Percentiles rank a stretch among this genome's conserved stretches.
phyloP scores from a whole-genome alignment of 495 filamentous ascomycete genomes.

The Neurospora intermedia region DNA sequence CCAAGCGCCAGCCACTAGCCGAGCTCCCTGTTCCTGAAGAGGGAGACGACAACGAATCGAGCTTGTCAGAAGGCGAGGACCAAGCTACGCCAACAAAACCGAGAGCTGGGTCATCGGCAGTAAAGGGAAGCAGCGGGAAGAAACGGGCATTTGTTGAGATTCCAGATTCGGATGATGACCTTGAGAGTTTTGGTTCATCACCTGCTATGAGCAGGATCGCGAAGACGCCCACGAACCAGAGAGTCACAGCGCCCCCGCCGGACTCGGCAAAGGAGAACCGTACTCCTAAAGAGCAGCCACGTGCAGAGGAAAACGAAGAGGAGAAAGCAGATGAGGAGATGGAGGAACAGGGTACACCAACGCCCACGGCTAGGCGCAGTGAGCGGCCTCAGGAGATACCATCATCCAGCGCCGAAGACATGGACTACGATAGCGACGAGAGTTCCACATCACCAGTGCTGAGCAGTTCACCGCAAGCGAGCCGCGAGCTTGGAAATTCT shows the following conservation, averaged over 20 bases:
- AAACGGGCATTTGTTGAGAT: constrained; percentile 20
- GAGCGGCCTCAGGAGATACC: background rate
- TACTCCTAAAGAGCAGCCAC: constrained; percentile 7
- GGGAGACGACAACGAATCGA: background rate
- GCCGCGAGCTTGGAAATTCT: background rate
- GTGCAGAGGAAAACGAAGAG: constrained; percentile 17
- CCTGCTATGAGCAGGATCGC: background rate
- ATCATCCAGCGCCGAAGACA: background rate
- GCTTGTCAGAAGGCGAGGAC: background rate
- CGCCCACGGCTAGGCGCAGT: background rate
- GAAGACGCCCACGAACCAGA: constrained; percentile 2
- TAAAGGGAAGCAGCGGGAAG: background rate
- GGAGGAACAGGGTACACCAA: constrained; percentile 8
- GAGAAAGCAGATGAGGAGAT: constrained; percentile 16
- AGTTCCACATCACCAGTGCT: background rate
- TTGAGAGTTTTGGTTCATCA: constrained; percentile 16
- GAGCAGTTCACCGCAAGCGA: background rate
- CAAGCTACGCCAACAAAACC: constrained; percentile 4
- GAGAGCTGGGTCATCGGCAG: constrained; percentile 1
- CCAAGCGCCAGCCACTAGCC: constrained; percentile 13
- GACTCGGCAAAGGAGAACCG: constrained; percentile 9
- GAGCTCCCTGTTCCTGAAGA: constrained; percentile 13
- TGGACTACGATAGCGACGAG: background rate
- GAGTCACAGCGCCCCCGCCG: background rate
- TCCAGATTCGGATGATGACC: constrained; percentile 33